Evolutionary conservation across 768 basidiomycete species (phyloP).

Genomic region (Podaxis sp.): DNA sequence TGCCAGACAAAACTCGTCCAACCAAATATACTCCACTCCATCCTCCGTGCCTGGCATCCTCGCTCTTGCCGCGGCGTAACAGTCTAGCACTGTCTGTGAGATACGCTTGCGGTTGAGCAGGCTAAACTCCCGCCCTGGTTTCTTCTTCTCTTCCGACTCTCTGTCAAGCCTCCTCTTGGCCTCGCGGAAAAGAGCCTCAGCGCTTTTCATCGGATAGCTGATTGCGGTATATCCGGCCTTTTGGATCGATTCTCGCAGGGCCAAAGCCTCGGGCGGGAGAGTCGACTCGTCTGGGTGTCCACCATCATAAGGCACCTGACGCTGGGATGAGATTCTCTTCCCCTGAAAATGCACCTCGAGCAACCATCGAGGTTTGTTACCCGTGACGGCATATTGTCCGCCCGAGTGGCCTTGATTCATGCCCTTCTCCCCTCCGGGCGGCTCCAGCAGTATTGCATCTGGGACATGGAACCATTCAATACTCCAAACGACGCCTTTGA

Average conservation of each 20-base stretch:
- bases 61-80: neutral
- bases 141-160: neutral
- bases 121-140: neutral
- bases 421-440: neutral
- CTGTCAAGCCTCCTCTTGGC: neutral
- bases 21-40: conserved; percentile 11
- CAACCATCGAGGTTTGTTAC: conserved; percentile 6
- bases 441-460: conserved; percentile 7
- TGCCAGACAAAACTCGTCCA: conserved; percentile 15
- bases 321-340: neutral
- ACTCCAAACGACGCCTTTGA: conserved; percentile 1
- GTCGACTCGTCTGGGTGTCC: neutral
- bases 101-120: neutral
- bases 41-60: neutral
- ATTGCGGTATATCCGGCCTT: conserved; percentile 3
- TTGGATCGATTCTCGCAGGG: neutral
- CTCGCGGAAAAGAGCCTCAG: neutral
- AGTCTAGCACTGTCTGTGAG: neutral
- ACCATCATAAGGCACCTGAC: conserved; percentile 3
- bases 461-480: conserved; percentile 7
- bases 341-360: conserved; percentile 5
- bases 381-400: conserved; percentile 9
- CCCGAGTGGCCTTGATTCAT: neutral
- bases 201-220: conserved; percentile 13
- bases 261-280: neutral